A percentile compares a stretch with the other conserved stretches of the same genome.
Evolutionary conservation across 2,329 filamentous ascomycete genomes (phyloP).

Genomic region (Exophiala dermatitidis): DNA sequence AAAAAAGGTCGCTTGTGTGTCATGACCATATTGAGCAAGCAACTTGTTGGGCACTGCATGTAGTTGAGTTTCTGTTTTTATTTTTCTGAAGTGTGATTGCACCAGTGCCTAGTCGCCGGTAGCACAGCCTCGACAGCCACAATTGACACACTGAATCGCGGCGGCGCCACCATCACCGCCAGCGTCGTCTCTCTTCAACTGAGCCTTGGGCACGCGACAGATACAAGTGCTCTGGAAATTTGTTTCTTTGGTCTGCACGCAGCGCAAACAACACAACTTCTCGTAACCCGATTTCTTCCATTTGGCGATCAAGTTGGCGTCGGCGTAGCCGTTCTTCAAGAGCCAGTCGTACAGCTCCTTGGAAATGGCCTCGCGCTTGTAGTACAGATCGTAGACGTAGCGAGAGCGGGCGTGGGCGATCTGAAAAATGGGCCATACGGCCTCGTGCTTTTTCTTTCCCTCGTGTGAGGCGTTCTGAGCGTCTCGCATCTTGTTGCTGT

Average conservation of each 20-base stretch:
- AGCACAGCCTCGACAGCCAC: constrained; percentile 84
- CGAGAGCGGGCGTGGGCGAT: constrained; percentile 73
- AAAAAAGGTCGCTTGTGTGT: no score
- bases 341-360: constrained; percentile 91
- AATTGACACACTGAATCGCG: constrained; percentile 80
- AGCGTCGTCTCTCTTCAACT: constrained; percentile 67
- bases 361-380: constrained; percentile 92
- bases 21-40: no score
- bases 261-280: constrained; percentile 92
- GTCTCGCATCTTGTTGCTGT: constrained; percentile 63
- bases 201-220: constrained; percentile 82
- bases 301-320: constrained; percentile 92
- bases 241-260: constrained; percentile 98
- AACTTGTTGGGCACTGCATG: no score
- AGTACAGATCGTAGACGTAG: constrained; percentile 97
- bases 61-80: no score
- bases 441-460: constrained; percentile 80
- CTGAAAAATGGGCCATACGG: constrained; percentile 95
- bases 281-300: constrained; percentile 99
- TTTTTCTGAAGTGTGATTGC: no score
- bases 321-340: constrained; percentile 92
- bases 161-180: constrained; percentile 16
- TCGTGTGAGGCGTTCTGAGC: constrained; percentile 80
- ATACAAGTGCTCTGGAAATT: constrained; percentile 98
- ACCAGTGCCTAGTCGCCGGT: constrained; percentile 60